phyloP scores from a whole-genome alignment of 1,139 yeast species.

The Hemisphaericaspora xylanilytica region DNA sequence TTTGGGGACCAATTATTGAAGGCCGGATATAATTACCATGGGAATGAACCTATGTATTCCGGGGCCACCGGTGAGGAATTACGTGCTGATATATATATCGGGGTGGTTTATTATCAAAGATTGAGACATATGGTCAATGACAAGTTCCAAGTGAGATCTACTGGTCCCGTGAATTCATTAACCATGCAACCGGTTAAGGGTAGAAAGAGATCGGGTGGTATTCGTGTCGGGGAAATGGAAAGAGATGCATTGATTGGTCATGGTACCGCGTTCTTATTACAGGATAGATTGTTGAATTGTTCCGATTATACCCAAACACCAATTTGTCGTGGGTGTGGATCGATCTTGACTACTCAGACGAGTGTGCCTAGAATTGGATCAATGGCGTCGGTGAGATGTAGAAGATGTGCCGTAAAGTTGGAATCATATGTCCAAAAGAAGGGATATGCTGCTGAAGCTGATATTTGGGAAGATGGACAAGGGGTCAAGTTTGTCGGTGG shows the following conservation, averaged over 20 bases:
- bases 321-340: constrained; percentile 91
- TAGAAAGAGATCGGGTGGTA: constrained; percentile 98
- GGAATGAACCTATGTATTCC: constrained; percentile 98
- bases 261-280: constrained; percentile 94
- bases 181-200: constrained; percentile 99
- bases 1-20: constrained; percentile 87
- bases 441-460: constrained; percentile 64
- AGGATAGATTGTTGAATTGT: constrained; percentile 92
- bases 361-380: constrained; percentile 91
- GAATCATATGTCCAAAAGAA: constrained; percentile 36
- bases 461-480: constrained; percentile 96
- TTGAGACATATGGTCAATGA: constrained; percentile 99
- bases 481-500: constrained; percentile 93
- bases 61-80: constrained; percentile 99
- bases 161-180: constrained; percentile 95
- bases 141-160: constrained; percentile 97
- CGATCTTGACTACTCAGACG: constrained; percentile 81
- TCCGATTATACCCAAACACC: constrained; percentile 93
- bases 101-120: constrained; percentile 96
- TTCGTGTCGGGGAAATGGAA: constrained; percentile 99
- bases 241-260: constrained; percentile 99
- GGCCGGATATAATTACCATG: constrained; percentile 96
- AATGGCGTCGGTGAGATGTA: constrained; percentile 75
- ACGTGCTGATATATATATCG: constrained; percentile 92
- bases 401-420: constrained; percentile 80